Evolutionary conservation across 345 rosid species (phyloP), one percentile per base, ranked within the genome.

Genomic region (Eucalyptus victrix): DNA sequence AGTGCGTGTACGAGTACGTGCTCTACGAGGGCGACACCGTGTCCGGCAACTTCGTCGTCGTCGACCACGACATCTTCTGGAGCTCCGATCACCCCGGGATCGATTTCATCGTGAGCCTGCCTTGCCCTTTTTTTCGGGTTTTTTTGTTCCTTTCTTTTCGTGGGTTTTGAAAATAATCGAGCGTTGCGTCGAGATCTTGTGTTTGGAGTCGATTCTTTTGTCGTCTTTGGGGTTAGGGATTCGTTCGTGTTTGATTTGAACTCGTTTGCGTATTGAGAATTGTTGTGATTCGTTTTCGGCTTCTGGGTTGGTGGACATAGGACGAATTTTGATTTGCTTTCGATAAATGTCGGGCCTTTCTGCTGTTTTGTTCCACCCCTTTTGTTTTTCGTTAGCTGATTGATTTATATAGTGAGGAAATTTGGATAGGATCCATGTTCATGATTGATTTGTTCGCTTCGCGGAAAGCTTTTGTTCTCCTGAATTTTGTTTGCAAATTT

Each of bases 51-150:
- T 98, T 96, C 95, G 99, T 98, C 18, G 99, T 98, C 86, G 99
- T 97, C 72, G 99, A 98, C 89, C 99, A 98, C 90, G 99, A 97
- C 89, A 97, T 98, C 92, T 98, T 97, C 96, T 98, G 99, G 99
- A 91, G 95, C 91, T 94, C 98, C 34, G 99, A 98, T 94, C 99
- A 98, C 92, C 98, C 98, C 58, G 99, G 99, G 89, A 95, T 97
- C 91, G 99, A 98, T 94, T 95, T 98, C 89, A 94, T 91, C 32
- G 99, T 98, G 62, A 50, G 24, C 30, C 32, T 50, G 28, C 54
- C n/a, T 53, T 37, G 56, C 14, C 60, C 9, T 24, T 11, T 26
- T 44, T 56, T 14, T 26, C 26, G 14, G n/a, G 69, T 0, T 28
- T 60, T 60, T 28, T 60, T 17, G 11, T 9, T 9, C 42, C 50